Conservation (phyloP, 2,329 filamentous ascomycete species). For the Nothophaeocryptopus gaeumannii region DNA sequence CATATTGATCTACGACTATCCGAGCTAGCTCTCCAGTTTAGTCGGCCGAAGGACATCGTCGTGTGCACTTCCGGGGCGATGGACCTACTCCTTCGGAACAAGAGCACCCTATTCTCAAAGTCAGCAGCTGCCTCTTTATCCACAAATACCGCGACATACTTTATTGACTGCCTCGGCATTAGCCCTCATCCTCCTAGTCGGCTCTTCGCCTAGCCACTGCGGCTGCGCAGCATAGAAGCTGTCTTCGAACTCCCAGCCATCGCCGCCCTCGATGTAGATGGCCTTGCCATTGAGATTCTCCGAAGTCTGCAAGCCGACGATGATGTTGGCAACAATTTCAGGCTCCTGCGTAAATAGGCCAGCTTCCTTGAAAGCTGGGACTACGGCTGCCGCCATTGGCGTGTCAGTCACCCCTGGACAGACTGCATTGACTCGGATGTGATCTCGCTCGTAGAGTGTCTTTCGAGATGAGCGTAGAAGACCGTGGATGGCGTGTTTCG, state of each 20-base stretch:
- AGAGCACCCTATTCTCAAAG: slow-evolving; percentile 2
- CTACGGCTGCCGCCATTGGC: slow-evolving; percentile 28
- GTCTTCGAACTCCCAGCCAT: slow-evolving; percentile 47
- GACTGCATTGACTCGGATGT: slow-evolving; percentile 41
- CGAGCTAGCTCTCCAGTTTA: slow-evolving; percentile 1
- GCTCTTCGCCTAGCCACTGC: slow-evolving; percentile 44
- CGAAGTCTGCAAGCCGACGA: slow-evolving; percentile 32
- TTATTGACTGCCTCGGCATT: slow-evolving; percentile 25
- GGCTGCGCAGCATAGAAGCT: slow-evolving; percentile 42
- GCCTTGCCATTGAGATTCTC: slow-evolving; percentile 41
- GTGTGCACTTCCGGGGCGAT: slow-evolving; percentile 1
- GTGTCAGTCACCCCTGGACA: slow-evolving; percentile 46
- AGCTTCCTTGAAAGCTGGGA: slow-evolving; percentile 17
- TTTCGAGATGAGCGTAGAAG: slow-evolving; percentile 26
- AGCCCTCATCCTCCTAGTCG: slow-evolving; percentile 24
- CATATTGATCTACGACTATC: slow-evolving; percentile 4
- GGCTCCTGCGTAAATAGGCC: slow-evolving; percentile 22
- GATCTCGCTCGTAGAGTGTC: slow-evolving; percentile 24
- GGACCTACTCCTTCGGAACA: slow-evolving; percentile 2
- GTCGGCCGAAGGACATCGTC: slow-evolving; percentile 5
- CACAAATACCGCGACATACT: slow-evolving; percentile 6
- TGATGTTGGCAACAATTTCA: slow-evolving; percentile 25
- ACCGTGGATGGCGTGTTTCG: slow-evolving; percentile 29
- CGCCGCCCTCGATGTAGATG: slow-evolving; percentile 44
- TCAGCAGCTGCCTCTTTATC: background rate